Base-by-base conservation (phyloP, 495 filamentous ascomycete species). In the Lichenothelia convexa region DNA sequence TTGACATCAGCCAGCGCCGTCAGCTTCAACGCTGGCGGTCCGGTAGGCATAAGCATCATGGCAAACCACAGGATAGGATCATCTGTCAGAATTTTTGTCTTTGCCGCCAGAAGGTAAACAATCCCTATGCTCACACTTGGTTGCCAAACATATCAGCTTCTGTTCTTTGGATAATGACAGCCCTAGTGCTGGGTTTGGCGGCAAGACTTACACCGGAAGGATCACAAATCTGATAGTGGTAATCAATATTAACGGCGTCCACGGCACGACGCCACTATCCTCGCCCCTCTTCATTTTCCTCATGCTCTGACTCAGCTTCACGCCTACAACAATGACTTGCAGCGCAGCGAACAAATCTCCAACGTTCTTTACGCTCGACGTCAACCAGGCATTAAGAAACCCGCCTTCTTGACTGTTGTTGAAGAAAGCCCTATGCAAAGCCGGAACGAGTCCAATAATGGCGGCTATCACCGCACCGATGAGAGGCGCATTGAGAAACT, bases 1-100 rank as follows among this genome's bases (percentile, higher is more conserved):
- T 66, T 71, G 3, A 83, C 62, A 40, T 84, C 76, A 2, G 76
- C 64, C 35, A 83, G 51, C 1, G 72, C 69, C 13, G 72, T 69
- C 12, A 82, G 52, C 38, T 75, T 76, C 66, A 82, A 68, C 0
- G 78, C 75, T 2, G 72, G 70, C 7, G 78, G 78, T 0, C 80
- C 79, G 1, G 65, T n/a, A n/a, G 80, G 77, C 71, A 84, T 83
- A 17, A 83, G 47, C 75, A 82, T 83, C 63, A 84, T 65, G 6
- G 58, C 56, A 47, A 83, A 85, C 73, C 74, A 84, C 15, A 85
- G 49, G 27, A 86, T 71, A 0, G 80, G 78, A 49, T 86, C 80
- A 3, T 58, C 39, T 5, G 60, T 53, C 2, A 85, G 51, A 5
- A 75, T 13, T 13, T 46, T 39, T 0, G 76, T 82, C 35, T 62